phyloP scores from a whole-genome alignment of 768 basidiomycete species.

The Tricholoma hemisulphureum region DNA sequence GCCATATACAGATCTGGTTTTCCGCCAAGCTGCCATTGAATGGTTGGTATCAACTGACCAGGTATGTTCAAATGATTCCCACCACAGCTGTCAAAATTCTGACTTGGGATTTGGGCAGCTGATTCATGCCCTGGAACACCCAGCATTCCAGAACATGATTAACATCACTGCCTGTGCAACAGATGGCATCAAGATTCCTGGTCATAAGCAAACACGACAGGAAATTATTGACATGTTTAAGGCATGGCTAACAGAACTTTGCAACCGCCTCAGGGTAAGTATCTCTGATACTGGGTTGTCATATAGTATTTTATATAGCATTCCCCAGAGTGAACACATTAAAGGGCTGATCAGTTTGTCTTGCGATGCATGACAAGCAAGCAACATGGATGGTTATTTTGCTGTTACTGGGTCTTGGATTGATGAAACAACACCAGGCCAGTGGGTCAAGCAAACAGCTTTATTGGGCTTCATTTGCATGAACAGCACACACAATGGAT shows the following conservation, averaged over 20 bases:
- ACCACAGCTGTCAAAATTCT: too few species aligned
- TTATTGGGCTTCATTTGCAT: conserved; percentile 38
- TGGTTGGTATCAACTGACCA: too few species aligned
- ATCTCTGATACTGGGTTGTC: not conserved
- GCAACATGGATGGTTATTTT: too few species aligned
- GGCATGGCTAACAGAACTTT: not conserved
- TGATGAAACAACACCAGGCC: conserved; percentile 1
- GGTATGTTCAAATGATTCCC: too few species aligned
- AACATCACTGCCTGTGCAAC: conserved; percentile 32
- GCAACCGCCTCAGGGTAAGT: not conserved
- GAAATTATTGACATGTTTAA: conserved; percentile 27
- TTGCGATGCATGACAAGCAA: too few species aligned
- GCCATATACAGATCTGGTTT: conserved; percentile 25
- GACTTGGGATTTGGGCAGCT: too few species aligned
- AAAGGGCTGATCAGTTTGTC: too few species aligned
- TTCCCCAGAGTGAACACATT: too few species aligned
- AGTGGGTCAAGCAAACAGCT: conserved; percentile 29
- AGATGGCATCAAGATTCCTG: conserved; percentile 30
- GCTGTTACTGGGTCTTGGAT: too few species aligned
- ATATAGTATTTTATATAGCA: too few species aligned
- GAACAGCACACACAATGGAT: too few species aligned
- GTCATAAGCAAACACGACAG: conserved; percentile 16
- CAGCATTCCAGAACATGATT: conserved; percentile 31
- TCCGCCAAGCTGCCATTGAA: too few species aligned
- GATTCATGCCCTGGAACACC: conserved; percentile 35